Percentiles rank a stretch among this genome's conserved stretches.
phyloP scores from a whole-genome alignment of 768 basidiomycete species.

The Galerina marginata region DNA sequence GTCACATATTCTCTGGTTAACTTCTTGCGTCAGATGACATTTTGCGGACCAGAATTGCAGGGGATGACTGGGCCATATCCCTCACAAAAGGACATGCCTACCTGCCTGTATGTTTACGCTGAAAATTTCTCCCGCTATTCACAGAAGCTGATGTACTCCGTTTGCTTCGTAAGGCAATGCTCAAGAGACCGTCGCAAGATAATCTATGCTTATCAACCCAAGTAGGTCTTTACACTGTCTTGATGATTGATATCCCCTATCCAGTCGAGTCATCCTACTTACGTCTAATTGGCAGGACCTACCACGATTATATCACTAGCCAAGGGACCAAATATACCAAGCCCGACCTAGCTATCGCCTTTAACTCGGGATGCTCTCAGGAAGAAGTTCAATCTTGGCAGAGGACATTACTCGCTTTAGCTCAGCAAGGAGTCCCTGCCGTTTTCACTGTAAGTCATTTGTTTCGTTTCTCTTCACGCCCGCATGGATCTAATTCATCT shows the following conservation, averaged over 20 bases:
- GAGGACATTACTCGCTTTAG: slow-evolving; percentile 30
- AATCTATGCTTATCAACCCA: slow-evolving; percentile 24
- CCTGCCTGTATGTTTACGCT: slow-evolving; percentile 31
- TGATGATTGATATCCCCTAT: neutral
- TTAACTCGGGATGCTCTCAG: slow-evolving; percentile 38
- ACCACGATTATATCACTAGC: slow-evolving; percentile 30
- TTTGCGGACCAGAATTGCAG: slow-evolving; percentile 29
- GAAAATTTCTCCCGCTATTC: too few relatives aligned
- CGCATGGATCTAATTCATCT: neutral
- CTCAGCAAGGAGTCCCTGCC: slow-evolving; percentile 30
- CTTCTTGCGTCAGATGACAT: slow-evolving; percentile 18
- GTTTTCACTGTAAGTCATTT: slow-evolving; percentile 36
- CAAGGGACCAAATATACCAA: slow-evolving; percentile 21
- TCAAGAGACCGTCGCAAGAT: slow-evolving; percentile 25
- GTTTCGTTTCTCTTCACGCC: neutral
- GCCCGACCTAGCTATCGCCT: slow-evolving; percentile 41
- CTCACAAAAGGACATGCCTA: slow-evolving; percentile 27
- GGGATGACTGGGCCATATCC: neutral
- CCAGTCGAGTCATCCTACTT: neutral
- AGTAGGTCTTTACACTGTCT: slow-evolving; percentile 20
- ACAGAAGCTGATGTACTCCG: too few relatives aligned
- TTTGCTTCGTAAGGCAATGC: slow-evolving; percentile 28
- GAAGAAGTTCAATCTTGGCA: slow-evolving; percentile 27
- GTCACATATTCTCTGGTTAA: neutral
- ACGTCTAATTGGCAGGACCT: slow-evolving; percentile 27